Evolutionary conservation across 78 protist genomes (phyloP), one percentile per base, ranked within the genome.

Genomic region (Trichosphaerium sp.): DNA sequence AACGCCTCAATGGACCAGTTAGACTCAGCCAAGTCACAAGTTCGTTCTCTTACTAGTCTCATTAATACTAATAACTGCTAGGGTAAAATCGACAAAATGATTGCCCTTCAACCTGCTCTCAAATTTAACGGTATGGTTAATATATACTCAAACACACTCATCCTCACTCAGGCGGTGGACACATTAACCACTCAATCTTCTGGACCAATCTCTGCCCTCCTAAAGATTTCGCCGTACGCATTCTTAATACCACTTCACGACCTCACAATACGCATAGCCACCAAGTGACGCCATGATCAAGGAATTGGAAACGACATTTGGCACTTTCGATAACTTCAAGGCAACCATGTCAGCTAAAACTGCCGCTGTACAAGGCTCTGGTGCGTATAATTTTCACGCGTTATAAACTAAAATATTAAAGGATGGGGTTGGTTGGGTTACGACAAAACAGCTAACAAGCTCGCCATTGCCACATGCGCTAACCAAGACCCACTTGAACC

Each of bases 101-200:
- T 88, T 23, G 89, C 80, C 2, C 80, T 84, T 32, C 91, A 87
- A 58, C 58, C 72, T 15, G 91, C 91, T 58, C 34, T 88, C 71
- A 76, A 79, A 69, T 91, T 91, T 86, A 85, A 88, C 71, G 93
- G 92, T 32, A n/a, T n/a, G n/a, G n/a, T n/a, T n/a, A n/a, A n/a
- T n/a, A n/a, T n/a, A n/a, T n/a, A n/a, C n/a, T n/a, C n/a, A n/a
- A n/a, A n/a, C n/a, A n/a, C n/a, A n/a, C n/a, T n/a, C n/a, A n/a
- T n/a, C n/a, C n/a, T n/a, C n/a, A n/a, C n/a, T n/a, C n/a, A 67
- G 93, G 92, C 35, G 96, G 96, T 40, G 96, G 96, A 21, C 96
- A 91, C 75, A 73, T 91, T 70, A 91, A 91, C 73, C 96, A 91
- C 84, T 48, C 84, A 38, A 91, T 91, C 74, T 88, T 88, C 82